Percentiles rank a stretch among this genome's conserved stretches.
Conservation (phyloP, 306 rosid species). For the Citrullus colocynthis region DNA sequence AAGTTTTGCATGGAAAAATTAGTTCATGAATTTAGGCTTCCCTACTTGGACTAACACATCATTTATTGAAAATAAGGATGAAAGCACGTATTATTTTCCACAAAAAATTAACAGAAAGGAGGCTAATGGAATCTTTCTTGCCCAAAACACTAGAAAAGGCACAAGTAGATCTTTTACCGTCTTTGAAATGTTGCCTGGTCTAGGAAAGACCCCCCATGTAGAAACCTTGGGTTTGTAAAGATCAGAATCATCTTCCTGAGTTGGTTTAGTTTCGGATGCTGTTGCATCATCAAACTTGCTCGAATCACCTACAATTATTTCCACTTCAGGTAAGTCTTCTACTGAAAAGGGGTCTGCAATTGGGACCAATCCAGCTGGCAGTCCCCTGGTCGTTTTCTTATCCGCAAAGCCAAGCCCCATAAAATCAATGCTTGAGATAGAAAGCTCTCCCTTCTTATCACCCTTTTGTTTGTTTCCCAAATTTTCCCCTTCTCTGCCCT, state of each 20-base stretch:
- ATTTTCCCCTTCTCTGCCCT: constrained; percentile 12
- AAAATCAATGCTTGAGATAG: constrained; percentile 71
- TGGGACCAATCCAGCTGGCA: constrained; percentile 80
- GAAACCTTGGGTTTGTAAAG: constrained; percentile 84
- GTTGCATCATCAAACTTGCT: constrained; percentile 34
- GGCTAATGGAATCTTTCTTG: background rate
- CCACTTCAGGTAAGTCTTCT: constrained; percentile 53
- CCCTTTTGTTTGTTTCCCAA: constrained; percentile 13
- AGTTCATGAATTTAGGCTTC: background rate
- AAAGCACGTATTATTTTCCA: background rate
- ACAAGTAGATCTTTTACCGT: constrained; percentile 25
- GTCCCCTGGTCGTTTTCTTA: constrained; percentile 48
- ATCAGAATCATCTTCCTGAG: constrained; percentile 33
- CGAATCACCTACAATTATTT: constrained; percentile 64
- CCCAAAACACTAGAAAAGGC: background rate
- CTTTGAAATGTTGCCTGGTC: constrained; percentile 77
- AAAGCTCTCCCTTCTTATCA: constrained; percentile 39
- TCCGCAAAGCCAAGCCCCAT: constrained; percentile 74
- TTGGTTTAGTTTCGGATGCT: constrained; percentile 20
- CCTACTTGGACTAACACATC: background rate
- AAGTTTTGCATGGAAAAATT: background rate
- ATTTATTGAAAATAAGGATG: background rate
- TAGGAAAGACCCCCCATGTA: constrained; percentile 93
- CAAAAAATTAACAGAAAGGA: background rate
- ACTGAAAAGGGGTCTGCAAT: constrained; percentile 42